Evolutionary conservation across 73 alveolate genomes (phyloP).

Genomic region (Paramecium biaurelia): DNA sequence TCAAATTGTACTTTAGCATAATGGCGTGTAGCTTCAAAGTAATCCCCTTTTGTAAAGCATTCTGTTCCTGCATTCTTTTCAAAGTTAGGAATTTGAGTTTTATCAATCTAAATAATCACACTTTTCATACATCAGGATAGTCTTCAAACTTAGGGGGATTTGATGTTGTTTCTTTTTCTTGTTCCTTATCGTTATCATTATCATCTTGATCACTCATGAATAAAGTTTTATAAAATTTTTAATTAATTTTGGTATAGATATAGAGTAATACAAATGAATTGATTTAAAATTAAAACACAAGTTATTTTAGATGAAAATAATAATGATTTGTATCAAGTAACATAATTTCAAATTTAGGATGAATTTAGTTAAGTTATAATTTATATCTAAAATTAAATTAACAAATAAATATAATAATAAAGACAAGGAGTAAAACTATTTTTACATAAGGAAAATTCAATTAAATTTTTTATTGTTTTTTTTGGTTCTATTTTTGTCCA

Average conservation of each 20-base stretch:
- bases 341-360: too few species aligned
- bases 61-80: slow-evolving; percentile 31
- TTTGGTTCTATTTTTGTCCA: too few species aligned
- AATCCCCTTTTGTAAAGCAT: background rate
- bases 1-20: background rate
- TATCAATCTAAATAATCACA: background rate
- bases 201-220: background rate
- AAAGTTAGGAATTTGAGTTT: background rate
- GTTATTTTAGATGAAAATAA: too few species aligned
- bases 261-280: background rate
- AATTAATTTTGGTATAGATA: background rate
- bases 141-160: background rate
- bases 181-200: background rate
- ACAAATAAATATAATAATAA: too few species aligned
- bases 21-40: slow-evolving; percentile 20
- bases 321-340: too few species aligned
- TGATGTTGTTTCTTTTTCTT: background rate
- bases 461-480: too few species aligned
- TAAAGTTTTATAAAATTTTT: background rate
- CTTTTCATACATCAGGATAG: background rate
- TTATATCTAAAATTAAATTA: background rate
- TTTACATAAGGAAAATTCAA: background rate
- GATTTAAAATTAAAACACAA: too few species aligned
- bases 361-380: too few species aligned
- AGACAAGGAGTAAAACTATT: too few species aligned